Base-by-base conservation (phyloP, 2,329 filamentous ascomycete species). In the Colletotrichum cereale region DNA sequence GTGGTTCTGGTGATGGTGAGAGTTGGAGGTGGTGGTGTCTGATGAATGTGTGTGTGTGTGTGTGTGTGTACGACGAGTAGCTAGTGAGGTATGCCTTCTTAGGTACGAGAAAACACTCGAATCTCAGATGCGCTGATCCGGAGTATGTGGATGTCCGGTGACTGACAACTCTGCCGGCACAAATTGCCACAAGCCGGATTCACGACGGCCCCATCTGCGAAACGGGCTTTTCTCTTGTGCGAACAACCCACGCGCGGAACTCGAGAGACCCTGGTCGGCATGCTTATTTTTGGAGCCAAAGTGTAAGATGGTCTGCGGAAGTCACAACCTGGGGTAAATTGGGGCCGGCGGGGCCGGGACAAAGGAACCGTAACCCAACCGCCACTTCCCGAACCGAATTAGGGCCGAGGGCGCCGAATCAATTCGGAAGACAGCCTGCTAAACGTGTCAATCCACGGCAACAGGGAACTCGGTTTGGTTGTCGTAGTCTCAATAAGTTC, bases 321-420 rank as follows among this genome's bases (percentile, higher is more conserved):
- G 34, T 18, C 44, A 38, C 50, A 50, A 63, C 61, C 55, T 38
- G 40, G 62, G 55, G 62, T 56, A 60, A 47, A 24, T 18, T 52
- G 68, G 68, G 56, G 68, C 68, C 68, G 64, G 65, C 16, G 68
- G 68, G 68, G 68, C 64, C 64, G 68, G 3, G 3, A 6, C 16
- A 11, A 29, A 14, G 26, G 36, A 18, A 26, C 48, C 12, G 31
- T 26, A 3, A 2, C 14, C 10, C 5, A n/a, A 3, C 64, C 50
- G 29, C 68, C 68, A 71, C 68, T 62, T 71, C 36, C 68, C 68
- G 68, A 67, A 14, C 68, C 64, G 64, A 62, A 47, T 24, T 29
- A n/a, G 57, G 62, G 50, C 64, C 68, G 64, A 34, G 34, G n/a
- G 42, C 40, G 21, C 61, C 47, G 24, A 53, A n/a, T 6, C 16